Conservation (phyloP, 345 rosid genomes). For the Schrenkiella parvula region DNA sequence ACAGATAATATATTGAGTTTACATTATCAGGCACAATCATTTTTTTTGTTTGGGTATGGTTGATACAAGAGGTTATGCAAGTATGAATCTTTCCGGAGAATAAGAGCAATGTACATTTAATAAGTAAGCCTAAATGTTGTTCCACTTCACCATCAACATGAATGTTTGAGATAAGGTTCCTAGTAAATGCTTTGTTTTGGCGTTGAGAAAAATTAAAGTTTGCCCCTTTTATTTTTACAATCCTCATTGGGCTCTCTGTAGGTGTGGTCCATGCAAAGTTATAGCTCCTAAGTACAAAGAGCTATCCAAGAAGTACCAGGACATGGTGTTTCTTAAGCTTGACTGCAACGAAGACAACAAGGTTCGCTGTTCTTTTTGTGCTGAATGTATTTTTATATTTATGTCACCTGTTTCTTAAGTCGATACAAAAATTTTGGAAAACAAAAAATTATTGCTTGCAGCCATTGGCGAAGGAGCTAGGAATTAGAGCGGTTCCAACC, state of each 20-base stretch:
- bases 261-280: slow-evolving; percentile 98
- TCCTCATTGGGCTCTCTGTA: slow-evolving; percentile 4
- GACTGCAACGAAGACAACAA: slow-evolving; percentile 91
- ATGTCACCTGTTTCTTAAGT: background rate
- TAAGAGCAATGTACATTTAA: background rate
- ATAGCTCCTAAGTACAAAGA: slow-evolving; percentile 80
- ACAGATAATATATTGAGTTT: background rate
- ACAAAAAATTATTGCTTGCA: slow-evolving; percentile 34
- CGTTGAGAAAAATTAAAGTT: background rate
- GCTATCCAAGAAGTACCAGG: slow-evolving; percentile 66
- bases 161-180: background rate
- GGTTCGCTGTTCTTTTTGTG: slow-evolving; percentile 34
- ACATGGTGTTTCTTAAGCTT: slow-evolving; percentile 86
- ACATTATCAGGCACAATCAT: background rate
- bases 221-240: background rate
- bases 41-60: background rate
- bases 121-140: background rate
- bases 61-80: background rate
- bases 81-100: background rate
- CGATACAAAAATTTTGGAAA: background rate
- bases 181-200: background rate
- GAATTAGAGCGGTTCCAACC: slow-evolving; percentile 80
- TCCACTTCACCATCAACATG: background rate
- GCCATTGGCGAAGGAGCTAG: slow-evolving; percentile 93
- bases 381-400: background rate